phyloP scores from a whole-genome alignment of 768 basidiomycete species.

The Mrakia gelida region DNA sequence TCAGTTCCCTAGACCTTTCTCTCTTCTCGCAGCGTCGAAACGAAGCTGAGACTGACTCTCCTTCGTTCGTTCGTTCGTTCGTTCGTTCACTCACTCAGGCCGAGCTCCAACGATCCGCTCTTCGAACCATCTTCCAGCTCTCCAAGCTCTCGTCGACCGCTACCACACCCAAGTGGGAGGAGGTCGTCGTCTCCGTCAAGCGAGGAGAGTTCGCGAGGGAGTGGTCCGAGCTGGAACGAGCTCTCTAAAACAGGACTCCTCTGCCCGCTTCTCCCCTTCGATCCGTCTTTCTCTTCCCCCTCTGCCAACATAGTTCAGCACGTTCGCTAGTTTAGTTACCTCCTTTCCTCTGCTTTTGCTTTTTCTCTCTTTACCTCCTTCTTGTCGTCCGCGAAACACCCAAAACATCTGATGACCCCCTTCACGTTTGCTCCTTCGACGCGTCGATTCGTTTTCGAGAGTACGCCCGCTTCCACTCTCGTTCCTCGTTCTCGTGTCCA shows the following conservation, averaged over 20 bases:
- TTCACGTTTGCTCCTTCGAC: too few species aligned
- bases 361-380: too few species aligned
- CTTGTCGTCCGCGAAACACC: too few species aligned
- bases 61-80: too few species aligned
- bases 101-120: slow-evolving; percentile 83
- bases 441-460: too few species aligned
- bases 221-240: background rate
- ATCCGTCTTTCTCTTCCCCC: background rate
- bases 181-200: slow-evolving; percentile 11
- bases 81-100: slow-evolving; percentile 60
- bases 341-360: too few species aligned
- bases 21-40: slow-evolving; percentile 47
- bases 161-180: slow-evolving; percentile 49
- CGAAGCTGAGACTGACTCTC: too few species aligned
- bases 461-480: too few species aligned
- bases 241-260: background rate
- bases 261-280: background rate
- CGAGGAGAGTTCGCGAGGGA: slow-evolving; percentile 14
- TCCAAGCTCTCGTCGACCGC: slow-evolving; percentile 66
- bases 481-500: too few species aligned
- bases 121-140: slow-evolving; percentile 80
- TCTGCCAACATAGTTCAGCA: background rate
- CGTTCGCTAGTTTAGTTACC: too few species aligned
- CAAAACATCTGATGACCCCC: too few species aligned
- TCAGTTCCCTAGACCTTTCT: background rate